These are phyloP conservation scores for Flaveria ramosissima DNA, from an alignment of 129 eudicot genomes.

Conservation along the genomic window DNA sequence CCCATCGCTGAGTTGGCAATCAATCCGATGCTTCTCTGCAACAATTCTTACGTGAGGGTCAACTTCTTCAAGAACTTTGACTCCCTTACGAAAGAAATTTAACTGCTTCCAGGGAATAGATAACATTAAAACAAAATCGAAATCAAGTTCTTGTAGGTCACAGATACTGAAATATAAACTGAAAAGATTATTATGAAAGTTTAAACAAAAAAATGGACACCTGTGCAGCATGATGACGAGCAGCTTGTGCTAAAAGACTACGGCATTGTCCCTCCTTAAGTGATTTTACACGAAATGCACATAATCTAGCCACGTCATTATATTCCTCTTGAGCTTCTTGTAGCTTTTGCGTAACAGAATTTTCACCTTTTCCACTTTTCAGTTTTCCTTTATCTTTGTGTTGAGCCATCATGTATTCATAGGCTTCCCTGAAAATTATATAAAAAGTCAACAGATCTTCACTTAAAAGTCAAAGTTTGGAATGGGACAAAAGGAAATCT, in stretches of 20 bases:
- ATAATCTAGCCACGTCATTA: conserved; percentile 70
- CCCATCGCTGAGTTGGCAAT: conserved; percentile 54
- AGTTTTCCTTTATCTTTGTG: conserved; percentile 64
- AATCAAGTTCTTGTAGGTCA: conserved; percentile 1
- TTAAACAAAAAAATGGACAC: conserved; percentile 24
- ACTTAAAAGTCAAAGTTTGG: conserved; percentile 13
- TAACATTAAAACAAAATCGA: conserved; percentile 3
- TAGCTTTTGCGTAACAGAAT: conserved; percentile 55
- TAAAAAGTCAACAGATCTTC: conserved; percentile 17
- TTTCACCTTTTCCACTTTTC: conserved; percentile 66
- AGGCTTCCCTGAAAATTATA: conserved; percentile 58
- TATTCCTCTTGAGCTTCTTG: conserved; percentile 72
- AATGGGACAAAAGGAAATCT: background rate
- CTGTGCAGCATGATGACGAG: conserved; percentile 91
- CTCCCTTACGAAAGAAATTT: conserved; percentile 74
- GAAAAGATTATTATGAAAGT: background rate
- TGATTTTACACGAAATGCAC: conserved; percentile 71
- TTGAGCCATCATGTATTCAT: conserved; percentile 72
- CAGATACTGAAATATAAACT: background rate
- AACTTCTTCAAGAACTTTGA: conserved; percentile 70
- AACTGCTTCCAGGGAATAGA: conserved; percentile 48
- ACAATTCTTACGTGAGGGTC: conserved; percentile 58
- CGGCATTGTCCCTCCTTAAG: conserved; percentile 83
- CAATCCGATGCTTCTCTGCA: conserved; percentile 74
- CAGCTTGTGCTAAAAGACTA: conserved; percentile 81